Base-by-base conservation (phyloP, 208 protist genomes). In the Leishmania turanica region DNA sequence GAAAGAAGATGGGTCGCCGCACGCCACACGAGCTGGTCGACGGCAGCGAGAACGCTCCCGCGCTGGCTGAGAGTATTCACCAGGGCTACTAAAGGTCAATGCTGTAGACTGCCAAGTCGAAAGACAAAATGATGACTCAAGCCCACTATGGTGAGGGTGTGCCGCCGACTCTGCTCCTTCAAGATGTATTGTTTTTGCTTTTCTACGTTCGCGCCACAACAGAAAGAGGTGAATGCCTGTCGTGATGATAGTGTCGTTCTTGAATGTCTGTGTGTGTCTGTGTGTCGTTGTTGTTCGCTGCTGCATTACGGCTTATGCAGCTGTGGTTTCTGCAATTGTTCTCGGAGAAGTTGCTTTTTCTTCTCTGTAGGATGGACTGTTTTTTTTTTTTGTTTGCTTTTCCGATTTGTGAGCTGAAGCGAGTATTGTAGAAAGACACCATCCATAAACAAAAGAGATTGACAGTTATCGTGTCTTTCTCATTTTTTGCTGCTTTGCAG, bases 11-110 rank as follows among this genome's bases (percentile, higher is more conserved):
- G 89, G 85, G 91, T 17, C 90, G 90, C 72, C 87, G 88, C 77
- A 96, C 92, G 65, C 91, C 95, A 15, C 86, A 94, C 37, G 95
- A 96, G 70, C 84, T 94, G 54, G 54, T 90, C 54, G 87, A 93
- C 79, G 91, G 93, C 62, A 89, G 84, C 40, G 90, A 93, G 77
- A 90, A 95, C 75, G 79, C 88, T 34, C 91, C 95, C n/a, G 79
- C 88, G 31, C 53, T 95, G 54, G 74, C 73, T 75, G 92, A 96
- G 45, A 93, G 91, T 68, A 79, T 89, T 71, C 75, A 91, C 51
- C 80, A 84, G 54, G 94, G 91, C 42, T 90, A 94, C 75, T 94
- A 90, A 77, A 58, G 42, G 49, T 9, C 62, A 56, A 11, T 13
- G 7, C 31, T 37, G 24, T 73, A 31, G 45, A 53, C 27, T 31